phyloP scores from a whole-genome alignment of 352 stramenopile genomes.

The Pythium vanterpoolii region DNA sequence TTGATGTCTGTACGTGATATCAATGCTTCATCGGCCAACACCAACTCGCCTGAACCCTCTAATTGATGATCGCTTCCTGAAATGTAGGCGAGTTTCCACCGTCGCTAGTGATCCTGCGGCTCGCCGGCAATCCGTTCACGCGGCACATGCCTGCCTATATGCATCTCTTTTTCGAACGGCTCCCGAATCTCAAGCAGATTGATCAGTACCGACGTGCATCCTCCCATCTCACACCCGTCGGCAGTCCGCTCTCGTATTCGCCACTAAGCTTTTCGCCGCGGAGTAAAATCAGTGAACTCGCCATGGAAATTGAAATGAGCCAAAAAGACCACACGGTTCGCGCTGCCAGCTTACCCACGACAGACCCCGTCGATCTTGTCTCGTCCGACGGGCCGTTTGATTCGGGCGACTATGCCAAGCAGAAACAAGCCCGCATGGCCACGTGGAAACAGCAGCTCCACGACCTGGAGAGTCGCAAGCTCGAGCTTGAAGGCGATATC shows the following conservation, averaged over 20 bases:
- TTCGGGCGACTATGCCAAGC: slow-evolving; percentile 38
- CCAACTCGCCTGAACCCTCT: too few species aligned
- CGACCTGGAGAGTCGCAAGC: slow-evolving; percentile 38
- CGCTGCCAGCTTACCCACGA: background rate
- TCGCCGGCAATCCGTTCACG: slow-evolving; percentile 58
- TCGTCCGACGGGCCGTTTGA: slow-evolving; percentile 11
- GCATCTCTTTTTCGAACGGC: slow-evolving; percentile 51
- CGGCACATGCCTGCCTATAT: slow-evolving; percentile 54
- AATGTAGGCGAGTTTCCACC: slow-evolving; percentile 47
- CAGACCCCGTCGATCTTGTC: slow-evolving; percentile 19
- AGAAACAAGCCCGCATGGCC: slow-evolving; percentile 37
- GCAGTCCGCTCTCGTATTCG: slow-evolving; percentile 10
- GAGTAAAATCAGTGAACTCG: slow-evolving; percentile 33
- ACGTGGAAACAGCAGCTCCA: slow-evolving; percentile 57
- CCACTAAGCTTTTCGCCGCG: slow-evolving; percentile 22
- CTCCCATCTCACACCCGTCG: background rate
- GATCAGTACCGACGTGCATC: slow-evolving; percentile 42
- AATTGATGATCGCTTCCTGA: too few species aligned
- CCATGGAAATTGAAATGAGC: slow-evolving; percentile 34
- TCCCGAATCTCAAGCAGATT: slow-evolving; percentile 61
- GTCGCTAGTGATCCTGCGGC: slow-evolving; percentile 49
- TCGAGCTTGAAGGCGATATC: slow-evolving; percentile 30
- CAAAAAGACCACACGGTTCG: slow-evolving; percentile 5
- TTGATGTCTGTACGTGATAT: slow-evolving; percentile 52
- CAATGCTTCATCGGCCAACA: too few species aligned